Evolutionary conservation across 2,329 filamentous ascomycete species (phyloP), one percentile per base, ranked within the genome.

Genomic region (Penicillium sp.): DNA sequence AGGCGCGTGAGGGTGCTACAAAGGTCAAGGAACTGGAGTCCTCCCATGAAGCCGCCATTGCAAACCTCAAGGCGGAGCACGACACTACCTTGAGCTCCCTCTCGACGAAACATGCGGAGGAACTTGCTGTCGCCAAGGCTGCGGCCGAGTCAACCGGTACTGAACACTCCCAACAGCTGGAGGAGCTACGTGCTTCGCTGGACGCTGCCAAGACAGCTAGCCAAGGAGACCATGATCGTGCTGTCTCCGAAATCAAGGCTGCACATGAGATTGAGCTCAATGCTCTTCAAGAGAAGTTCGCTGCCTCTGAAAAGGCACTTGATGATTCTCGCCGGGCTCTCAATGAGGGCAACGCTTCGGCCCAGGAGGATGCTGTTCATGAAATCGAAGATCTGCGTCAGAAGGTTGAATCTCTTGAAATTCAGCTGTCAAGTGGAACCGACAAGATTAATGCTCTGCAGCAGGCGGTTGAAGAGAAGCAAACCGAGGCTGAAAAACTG

Each of bases 311-410:
- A 52, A 63, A 70, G 41, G 64, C 69, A 17, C 60, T 73, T 5
- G 50, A 48, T 9, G 68, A 72, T 44, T 63, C 66, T 12, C 68
- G 66, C 33, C 67, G 65, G 24, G 64, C 65, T 26, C 51, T 68
- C n/a, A 70, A 75, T 27, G 66, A 73, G 10, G 64, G 65, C 27
- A 59, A 60, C 15, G 66, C 60, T 26, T 66, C 69, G 7, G 66
- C 69, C 9, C 67, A 71, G 46, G 60, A 66, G 10, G 64, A 63
- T 33, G 70, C 70, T 12, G 58, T 64, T 13, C 64, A 72, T 21
- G 70, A 73, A 41, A 69, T 74, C 29, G 66, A 71, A 13, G 58
- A 66, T 26, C 65, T 74, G 18, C 66, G 64, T 44, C 66, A 69
- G 48, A 72, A 71, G 58, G 63, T 71, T 24, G 62, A 60, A 18